phyloP scores from a whole-genome alignment of 2,329 filamentous ascomycete species.

The Paecilomyces sp. region DNA sequence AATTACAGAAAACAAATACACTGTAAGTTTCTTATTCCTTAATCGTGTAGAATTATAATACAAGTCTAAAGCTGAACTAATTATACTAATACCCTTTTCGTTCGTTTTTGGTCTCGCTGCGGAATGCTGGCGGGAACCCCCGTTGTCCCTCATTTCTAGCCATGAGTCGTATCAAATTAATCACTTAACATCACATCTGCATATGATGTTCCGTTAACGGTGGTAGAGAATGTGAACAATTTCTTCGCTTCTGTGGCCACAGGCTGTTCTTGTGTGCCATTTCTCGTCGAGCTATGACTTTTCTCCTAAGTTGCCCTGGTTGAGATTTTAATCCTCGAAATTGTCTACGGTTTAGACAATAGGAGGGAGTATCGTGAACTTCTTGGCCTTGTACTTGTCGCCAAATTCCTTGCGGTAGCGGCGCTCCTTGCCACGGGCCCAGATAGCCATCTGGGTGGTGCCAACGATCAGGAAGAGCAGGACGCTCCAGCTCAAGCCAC shows the following conservation, averaged over 20 bases:
- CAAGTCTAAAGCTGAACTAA: not conserved
- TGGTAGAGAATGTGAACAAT: not conserved
- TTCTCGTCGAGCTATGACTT: not conserved
- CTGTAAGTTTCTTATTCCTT: not conserved
- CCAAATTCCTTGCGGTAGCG: constrained; percentile 86
- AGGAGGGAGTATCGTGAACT: constrained; percentile 72
- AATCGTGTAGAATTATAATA: not conserved
- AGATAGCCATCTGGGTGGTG: constrained; percentile 70
- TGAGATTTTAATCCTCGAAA: not conserved
- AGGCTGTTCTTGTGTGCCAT: not conserved
- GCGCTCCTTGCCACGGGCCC: constrained; percentile 88
- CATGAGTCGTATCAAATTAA: not conserved
- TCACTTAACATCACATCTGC: not conserved
- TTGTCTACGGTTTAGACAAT: constrained; percentile 49
- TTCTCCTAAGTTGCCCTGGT: not conserved
- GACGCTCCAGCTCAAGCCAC: constrained; percentile 66
- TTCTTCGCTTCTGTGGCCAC: not conserved
- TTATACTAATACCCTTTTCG: not conserved
- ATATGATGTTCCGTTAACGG: not conserved
- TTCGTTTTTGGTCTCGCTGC: not conserved
- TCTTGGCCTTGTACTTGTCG: constrained; percentile 93
- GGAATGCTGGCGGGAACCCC: not conserved
- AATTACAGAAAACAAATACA: not conserved
- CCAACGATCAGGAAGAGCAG: constrained; percentile 69
- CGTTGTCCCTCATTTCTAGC: not conserved